Conservation (phyloP, 1,284 basidiomycete species). For the Vanrija humicola region DNA sequence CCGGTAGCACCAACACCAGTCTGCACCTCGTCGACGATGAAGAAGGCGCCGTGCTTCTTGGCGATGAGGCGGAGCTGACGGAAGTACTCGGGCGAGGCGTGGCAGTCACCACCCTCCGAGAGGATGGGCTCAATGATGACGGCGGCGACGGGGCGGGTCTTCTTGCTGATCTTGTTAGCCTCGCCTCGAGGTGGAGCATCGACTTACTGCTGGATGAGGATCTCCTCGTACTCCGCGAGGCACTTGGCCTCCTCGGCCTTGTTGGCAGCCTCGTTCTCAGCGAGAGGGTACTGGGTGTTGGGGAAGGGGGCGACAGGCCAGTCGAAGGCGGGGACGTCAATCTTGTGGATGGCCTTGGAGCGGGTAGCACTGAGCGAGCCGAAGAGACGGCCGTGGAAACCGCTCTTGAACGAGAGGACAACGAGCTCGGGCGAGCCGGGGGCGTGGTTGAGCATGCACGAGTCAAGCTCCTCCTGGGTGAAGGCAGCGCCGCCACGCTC, state of each 20-base stretch:
- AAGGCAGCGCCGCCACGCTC: constrained; percentile 35
- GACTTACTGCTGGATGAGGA: constrained; percentile 27
- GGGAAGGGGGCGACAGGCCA: constrained; percentile 56
- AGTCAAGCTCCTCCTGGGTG: constrained; percentile 42
- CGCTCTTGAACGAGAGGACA: constrained; percentile 54
- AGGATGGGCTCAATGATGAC: constrained; percentile 58
- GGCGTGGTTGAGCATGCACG: constrained; percentile 54
- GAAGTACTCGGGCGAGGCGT: constrained; percentile 56
- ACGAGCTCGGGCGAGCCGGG: constrained; percentile 54
- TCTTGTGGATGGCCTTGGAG: constrained; percentile 54
- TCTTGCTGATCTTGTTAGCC: constrained; percentile 24
- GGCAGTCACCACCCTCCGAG: constrained; percentile 57
- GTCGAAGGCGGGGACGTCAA: constrained; percentile 58
- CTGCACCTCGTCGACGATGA: constrained; percentile 56
- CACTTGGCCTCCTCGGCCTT: constrained; percentile 41
- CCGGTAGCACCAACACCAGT: constrained; percentile 57
- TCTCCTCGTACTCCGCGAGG: constrained; percentile 41
- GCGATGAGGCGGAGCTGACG: constrained; percentile 52
- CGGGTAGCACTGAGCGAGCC: constrained; percentile 54
- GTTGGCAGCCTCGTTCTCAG: constrained; percentile 50
- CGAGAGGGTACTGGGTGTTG: constrained; percentile 54
- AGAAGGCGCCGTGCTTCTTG: constrained; percentile 52
- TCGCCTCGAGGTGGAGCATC: no score
- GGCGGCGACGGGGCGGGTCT: constrained; percentile 53
- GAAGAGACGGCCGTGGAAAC: constrained; percentile 54